Conservation (phyloP, 2,329 filamentous ascomycete genomes). For the Curvularia spicifera region DNA sequence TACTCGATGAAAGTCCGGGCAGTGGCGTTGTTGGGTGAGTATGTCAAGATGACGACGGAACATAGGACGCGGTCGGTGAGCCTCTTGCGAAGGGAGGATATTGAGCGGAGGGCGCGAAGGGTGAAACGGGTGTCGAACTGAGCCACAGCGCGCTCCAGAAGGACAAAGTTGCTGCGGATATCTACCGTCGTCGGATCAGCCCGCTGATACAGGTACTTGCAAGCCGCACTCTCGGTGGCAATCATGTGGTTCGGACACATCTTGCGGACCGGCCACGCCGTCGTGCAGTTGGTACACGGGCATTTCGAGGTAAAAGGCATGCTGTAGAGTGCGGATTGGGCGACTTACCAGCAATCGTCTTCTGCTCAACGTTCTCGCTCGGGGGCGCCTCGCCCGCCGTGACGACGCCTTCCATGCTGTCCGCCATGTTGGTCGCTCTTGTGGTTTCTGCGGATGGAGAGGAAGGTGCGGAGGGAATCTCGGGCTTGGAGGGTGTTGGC, state of each 20-base stretch:
- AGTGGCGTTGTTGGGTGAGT: slow-evolving; percentile 69
- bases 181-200: slow-evolving; percentile 63
- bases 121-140: slow-evolving; percentile 96
- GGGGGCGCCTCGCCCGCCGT: slow-evolving; percentile 51
- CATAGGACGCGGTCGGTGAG: slow-evolving; percentile 81
- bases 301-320: slow-evolving; percentile 33
- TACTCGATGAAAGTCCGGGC: slow-evolving; percentile 74
- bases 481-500: slow-evolving; percentile 9
- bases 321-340: slow-evolving; percentile 13
- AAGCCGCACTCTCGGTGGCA: slow-evolving; percentile 36
- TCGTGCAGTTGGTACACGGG: slow-evolving; percentile 31
- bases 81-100: slow-evolving; percentile 93
- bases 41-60: slow-evolving; percentile 81
- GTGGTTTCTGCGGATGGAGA: slow-evolving; percentile 8
- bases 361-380: slow-evolving; percentile 50
- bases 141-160: slow-evolving; percentile 88
- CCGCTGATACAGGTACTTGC: slow-evolving; percentile 37
- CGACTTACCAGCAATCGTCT: slow-evolving; percentile 49
- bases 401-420: slow-evolving; percentile 59
- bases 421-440: slow-evolving; percentile 52
- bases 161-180: slow-evolving; percentile 90
- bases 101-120: slow-evolving; percentile 89
- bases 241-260: slow-evolving; percentile 43
- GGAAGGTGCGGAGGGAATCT: slow-evolving; percentile 26
- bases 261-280: slow-evolving; percentile 27